Conservation (phyloP, 164 flowering plant genomes). For the Liriodendron chinense region DNA sequence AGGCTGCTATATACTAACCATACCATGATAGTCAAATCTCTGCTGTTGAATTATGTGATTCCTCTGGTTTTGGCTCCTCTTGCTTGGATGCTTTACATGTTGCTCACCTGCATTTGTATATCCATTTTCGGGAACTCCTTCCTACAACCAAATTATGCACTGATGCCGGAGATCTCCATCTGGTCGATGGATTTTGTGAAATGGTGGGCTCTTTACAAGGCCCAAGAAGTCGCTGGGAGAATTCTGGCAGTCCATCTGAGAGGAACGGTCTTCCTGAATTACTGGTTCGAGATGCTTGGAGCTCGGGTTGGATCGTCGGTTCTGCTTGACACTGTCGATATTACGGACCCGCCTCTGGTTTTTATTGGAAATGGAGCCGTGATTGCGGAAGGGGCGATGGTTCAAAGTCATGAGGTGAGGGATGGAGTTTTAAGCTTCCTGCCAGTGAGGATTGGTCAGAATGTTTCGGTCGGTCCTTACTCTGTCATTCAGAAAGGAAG, state of each 20-base stretch:
- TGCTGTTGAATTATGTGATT: constrained; percentile 30
- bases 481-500: constrained; percentile 69
- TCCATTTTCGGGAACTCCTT: constrained; percentile 71
- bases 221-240: constrained; percentile 56
- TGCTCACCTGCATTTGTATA: constrained; percentile 49
- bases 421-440: constrained; percentile 60
- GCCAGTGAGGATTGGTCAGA: constrained; percentile 57
- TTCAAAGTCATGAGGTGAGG: constrained; percentile 76
- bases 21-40: constrained; percentile 2
- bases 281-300: constrained; percentile 78
- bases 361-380: constrained; percentile 68
- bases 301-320: constrained; percentile 74
- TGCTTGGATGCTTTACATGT: constrained; percentile 62
- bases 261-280: constrained; percentile 70
- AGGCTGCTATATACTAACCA: constrained; percentile 21
- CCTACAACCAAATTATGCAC: constrained; percentile 58
- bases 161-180: constrained; percentile 52
- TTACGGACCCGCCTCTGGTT: constrained; percentile 75
- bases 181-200: constrained; percentile 64
- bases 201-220: constrained; percentile 84
- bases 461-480: constrained; percentile 58
- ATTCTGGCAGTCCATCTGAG: constrained; percentile 66
- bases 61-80: constrained; percentile 52
- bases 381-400: constrained; percentile 67
- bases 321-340: constrained; percentile 62